Percentiles rank a stretch among this genome's conserved stretches.
Evolutionary conservation across 202 grass and related monocot species (phyloP).

Genomic region (Zizania palustris): DNA sequence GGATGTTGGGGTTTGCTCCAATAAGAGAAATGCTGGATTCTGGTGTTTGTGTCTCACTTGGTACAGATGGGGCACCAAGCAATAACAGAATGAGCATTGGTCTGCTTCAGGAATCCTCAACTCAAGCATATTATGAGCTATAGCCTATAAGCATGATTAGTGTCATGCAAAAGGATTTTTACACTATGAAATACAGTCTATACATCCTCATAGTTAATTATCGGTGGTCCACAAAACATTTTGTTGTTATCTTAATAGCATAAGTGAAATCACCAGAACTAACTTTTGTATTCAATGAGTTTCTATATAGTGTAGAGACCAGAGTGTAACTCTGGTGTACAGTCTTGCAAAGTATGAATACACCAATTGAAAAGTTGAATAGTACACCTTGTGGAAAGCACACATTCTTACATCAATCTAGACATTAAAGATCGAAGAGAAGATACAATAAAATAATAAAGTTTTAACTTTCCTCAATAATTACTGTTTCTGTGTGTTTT

Average conservation of each 20-base stretch:
- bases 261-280: neutral
- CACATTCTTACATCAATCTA: neutral
- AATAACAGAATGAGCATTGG: conserved; percentile 99
- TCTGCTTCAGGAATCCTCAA: conserved; percentile 49
- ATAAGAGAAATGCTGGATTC: conserved; percentile 88
- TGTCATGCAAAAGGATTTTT: neutral
- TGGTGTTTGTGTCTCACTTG: conserved; percentile 92
- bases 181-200: neutral
- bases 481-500: neutral
- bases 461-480: neutral
- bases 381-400: neutral
- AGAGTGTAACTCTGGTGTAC: neutral
- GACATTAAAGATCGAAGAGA: neutral
- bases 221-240: neutral
- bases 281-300: neutral
- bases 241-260: neutral
- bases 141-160: conserved; percentile 1
- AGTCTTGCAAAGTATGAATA: neutral
- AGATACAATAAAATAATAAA: neutral
- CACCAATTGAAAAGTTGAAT: neutral
- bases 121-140: conserved; percentile 14
- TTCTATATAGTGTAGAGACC: neutral
- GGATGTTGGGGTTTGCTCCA: conserved; percentile 88
- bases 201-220: neutral
- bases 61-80: conserved; percentile 90